Percentiles rank a stretch among this genome's conserved stretches.
These are phyloP conservation scores for Calvatia gigantea DNA, from an alignment of 768 basidiomycete species.

Conservation along the genomic window DNA sequence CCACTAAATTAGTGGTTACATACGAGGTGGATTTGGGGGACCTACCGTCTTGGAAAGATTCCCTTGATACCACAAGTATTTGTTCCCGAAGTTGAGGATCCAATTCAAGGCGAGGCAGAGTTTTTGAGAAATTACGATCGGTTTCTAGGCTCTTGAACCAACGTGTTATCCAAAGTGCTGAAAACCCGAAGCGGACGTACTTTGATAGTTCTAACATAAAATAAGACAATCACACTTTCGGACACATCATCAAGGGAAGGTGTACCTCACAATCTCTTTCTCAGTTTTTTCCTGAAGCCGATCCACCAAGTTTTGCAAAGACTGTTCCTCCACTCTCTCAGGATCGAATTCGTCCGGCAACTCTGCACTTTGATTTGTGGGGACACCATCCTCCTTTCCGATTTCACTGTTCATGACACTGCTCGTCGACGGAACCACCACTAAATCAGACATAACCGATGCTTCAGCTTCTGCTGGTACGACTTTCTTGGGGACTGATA, in stretches of 20 bases:
- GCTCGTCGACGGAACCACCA: slow-evolving; percentile 22
- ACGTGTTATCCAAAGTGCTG: background rate
- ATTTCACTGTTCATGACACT: slow-evolving; percentile 8
- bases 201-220: slow-evolving; percentile 29
- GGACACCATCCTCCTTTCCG: background rate
- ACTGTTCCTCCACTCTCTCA: slow-evolving; percentile 46
- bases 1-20: background rate
- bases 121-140: slow-evolving; percentile 71
- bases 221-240: background rate
- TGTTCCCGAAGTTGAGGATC: slow-evolving; percentile 55
- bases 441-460: background rate
- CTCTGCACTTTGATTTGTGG: background rate
- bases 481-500: slow-evolving; percentile 78
- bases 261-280: slow-evolving; percentile 74
- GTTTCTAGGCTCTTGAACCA: slow-evolving; percentile 66
- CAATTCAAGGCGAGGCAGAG: slow-evolving; percentile 59
- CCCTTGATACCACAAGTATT: slow-evolving; percentile 48
- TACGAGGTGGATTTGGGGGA: background rate
- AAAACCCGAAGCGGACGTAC: slow-evolving; percentile 16
- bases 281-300: slow-evolving; percentile 85
- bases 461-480: slow-evolving; percentile 24
- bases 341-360: slow-evolving; percentile 10
- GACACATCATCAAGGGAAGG: background rate
- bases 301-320: slow-evolving; percentile 73
- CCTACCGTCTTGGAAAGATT: slow-evolving; percentile 15